Conservation (phyloP, 306 rosid genomes). For the Urtica urens region DNA sequence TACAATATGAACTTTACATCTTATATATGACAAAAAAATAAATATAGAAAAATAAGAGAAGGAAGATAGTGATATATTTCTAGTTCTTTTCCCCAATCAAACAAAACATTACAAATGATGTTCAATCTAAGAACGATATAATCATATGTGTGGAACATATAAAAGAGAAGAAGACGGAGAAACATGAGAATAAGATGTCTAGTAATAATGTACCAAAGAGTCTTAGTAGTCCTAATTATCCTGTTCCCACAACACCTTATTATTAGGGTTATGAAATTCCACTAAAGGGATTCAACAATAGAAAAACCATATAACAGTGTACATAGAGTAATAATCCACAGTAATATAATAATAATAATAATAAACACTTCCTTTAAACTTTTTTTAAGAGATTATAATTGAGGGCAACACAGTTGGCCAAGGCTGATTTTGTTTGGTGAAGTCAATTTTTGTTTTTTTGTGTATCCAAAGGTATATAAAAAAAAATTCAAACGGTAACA, state of each 20-base stretch:
- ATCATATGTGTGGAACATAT: not conserved
- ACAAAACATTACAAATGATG: not conserved
- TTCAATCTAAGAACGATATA: not conserved
- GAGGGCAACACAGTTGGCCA: too few relatives aligned
- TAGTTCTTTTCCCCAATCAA: not conserved
- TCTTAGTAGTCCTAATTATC: too few relatives aligned
- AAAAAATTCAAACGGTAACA: too few relatives aligned
- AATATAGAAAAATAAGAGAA: not conserved
- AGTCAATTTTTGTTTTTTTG: not conserved
- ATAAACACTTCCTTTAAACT: not conserved
- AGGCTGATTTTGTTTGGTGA: too few relatives aligned
- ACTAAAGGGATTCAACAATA: constrained; percentile 17
- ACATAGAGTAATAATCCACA: constrained; percentile 10
- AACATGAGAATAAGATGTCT: not conserved
- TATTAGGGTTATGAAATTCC: constrained; percentile 22
- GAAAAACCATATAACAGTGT: constrained; percentile 10
- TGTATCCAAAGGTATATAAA: not conserved
- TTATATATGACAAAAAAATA: not conserved
- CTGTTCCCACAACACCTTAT: constrained; percentile 3
- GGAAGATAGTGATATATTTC: not conserved
- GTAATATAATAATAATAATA: not conserved
- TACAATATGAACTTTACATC: not conserved
- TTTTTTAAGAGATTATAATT: not conserved
- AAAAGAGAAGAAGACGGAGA: not conserved
- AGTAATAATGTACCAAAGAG: too few relatives aligned